These are phyloP conservation scores for Colletotrichum cuscutae DNA, from an alignment of 2,329 filamentous ascomycete species.

Conservation along the genomic window DNA sequence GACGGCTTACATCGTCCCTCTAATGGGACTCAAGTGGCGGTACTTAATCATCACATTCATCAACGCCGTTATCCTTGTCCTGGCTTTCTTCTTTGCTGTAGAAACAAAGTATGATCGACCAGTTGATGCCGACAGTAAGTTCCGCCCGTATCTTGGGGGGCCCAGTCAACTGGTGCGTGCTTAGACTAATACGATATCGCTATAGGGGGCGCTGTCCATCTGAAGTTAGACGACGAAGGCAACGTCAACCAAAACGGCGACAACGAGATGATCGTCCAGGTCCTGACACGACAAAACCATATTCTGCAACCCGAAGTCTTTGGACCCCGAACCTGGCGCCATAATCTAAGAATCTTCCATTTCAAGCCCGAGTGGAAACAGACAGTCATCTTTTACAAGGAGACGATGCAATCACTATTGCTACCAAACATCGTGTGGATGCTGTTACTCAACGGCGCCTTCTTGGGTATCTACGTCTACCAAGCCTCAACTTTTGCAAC, in stretches of 20 bases:
- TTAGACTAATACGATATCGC: neutral
- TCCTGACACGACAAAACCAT: conserved; percentile 22
- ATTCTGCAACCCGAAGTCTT: conserved; percentile 24
- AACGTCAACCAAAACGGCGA: neutral
- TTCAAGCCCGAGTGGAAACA: conserved; percentile 34
- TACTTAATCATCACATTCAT: conserved; percentile 38
- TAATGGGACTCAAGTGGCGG: conserved; percentile 36
- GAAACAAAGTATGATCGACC: conserved; percentile 37
- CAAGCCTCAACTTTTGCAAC: conserved; percentile 37
- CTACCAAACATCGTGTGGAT: conserved; percentile 39
- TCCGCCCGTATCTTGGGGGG: neutral
- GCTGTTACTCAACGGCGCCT: conserved; percentile 39
- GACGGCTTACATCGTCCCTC: conserved; percentile 36
- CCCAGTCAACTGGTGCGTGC: too few relatives aligned
- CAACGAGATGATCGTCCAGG: conserved; percentile 5
- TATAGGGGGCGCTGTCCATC: conserved; percentile 4
- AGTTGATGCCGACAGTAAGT: conserved; percentile 22
- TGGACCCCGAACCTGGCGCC: conserved; percentile 34
- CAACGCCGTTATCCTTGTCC: conserved; percentile 27
- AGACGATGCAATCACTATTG: conserved; percentile 32
- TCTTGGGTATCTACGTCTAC: conserved; percentile 40
- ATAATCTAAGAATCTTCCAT: conserved; percentile 38
- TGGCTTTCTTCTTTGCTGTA: conserved; percentile 35
- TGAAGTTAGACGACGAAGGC: neutral
- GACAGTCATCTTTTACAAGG: conserved; percentile 34